These are phyloP conservation scores for grape (Vitis vinifera) DNA, from an alignment of 164 flowering plant species.

Conservation along the genomic window DNA sequence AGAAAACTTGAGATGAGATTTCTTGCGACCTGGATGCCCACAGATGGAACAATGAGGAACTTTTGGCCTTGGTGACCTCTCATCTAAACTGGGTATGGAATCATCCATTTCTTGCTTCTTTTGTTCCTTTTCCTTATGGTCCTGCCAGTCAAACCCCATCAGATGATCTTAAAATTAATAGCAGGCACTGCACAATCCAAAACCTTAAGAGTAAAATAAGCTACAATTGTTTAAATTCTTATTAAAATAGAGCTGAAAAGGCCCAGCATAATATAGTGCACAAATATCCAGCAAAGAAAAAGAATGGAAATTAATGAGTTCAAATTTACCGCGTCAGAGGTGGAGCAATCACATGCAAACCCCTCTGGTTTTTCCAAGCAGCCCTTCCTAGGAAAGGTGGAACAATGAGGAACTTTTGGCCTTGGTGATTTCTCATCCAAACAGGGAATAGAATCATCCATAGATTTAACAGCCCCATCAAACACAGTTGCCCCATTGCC, in stretches of 20 bases:
- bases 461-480: constrained; percentile 8
- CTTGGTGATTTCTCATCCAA: constrained; percentile 23
- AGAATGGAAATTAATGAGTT: background rate
- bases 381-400: constrained; percentile 35
- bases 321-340: constrained; percentile 57
- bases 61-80: constrained; percentile 27
- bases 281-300: background rate
- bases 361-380: constrained; percentile 67
- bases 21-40: constrained; percentile 94
- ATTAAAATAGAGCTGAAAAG: background rate
- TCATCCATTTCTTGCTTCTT: constrained; percentile 40
- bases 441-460: constrained; percentile 16
- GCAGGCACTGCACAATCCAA: background rate
- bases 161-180: background rate
- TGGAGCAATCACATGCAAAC: constrained; percentile 70
- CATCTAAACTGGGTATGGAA: constrained; percentile 12
- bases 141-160: constrained; percentile 36
- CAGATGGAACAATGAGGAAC: constrained; percentile 81
- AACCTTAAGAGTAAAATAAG: background rate
- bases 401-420: constrained; percentile 68
- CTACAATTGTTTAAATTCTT: background rate
- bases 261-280: background rate
- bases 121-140: constrained; percentile 43
- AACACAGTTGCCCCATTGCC: constrained; percentile 35
- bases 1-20: constrained; percentile 57